A percentile compares a stretch with the other conserved stretches of the same genome.
Conservation (phyloP, 352 stramenopile genomes). For the Phytophthora multivora region DNA sequence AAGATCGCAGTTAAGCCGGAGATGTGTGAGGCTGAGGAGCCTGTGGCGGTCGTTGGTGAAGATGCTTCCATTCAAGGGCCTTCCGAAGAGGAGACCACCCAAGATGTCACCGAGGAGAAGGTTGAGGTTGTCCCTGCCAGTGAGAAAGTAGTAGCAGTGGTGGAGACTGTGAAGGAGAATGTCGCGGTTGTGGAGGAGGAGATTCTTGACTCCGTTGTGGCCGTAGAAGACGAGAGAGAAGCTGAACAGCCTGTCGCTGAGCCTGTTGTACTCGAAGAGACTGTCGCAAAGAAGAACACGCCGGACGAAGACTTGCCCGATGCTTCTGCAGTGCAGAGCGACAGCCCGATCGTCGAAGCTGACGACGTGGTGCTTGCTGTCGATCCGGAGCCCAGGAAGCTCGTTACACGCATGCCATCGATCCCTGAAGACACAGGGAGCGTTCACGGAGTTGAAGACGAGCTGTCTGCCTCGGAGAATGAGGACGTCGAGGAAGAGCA, state of each 20-base stretch:
- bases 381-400: conserved; percentile 9
- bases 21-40: neutral
- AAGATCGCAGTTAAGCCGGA: neutral
- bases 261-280: neutral
- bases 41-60: neutral
- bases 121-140: too few species aligned
- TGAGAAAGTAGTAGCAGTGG: conserved; percentile 8
- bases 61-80: neutral
- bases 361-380: conserved; percentile 4
- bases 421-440: conserved; percentile 13
- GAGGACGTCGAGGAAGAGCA: neutral
- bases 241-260: conserved; percentile 4
- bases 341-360: neutral
- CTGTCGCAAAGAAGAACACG: too few species aligned
- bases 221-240: neutral
- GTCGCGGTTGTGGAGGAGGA: conserved; percentile 1
- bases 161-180: conserved; percentile 9
- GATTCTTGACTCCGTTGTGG: neutral
- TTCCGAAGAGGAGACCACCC: neutral
- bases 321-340: neutral
- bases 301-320: too few species aligned
- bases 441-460: neutral
- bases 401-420: conserved; percentile 11
- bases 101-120: neutral
- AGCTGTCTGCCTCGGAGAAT: neutral